Evolutionary conservation across 257 asterid genomes (phyloP), one percentile per base, ranked within the genome.

Genomic region (Nyctanthes arbortristis): DNA sequence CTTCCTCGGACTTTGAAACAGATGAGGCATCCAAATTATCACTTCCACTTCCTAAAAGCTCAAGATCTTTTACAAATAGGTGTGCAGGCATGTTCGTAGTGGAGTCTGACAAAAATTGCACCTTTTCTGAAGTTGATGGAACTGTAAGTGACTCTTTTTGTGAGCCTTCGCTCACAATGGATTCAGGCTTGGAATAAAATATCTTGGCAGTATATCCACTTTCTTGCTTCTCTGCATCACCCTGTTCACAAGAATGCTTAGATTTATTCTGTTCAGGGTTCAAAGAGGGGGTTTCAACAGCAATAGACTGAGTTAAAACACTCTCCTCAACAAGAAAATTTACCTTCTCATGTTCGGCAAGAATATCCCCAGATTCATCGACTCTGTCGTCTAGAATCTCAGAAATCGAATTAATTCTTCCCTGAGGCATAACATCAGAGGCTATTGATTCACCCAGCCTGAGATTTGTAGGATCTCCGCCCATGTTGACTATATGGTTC

Each of bases 161-260:
- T 55, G 63, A 52, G 43, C 49, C 40, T 65, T 27, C 57, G 72
- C 30, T 61, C 65, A 36, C 67, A 60, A 68, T 40, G n/a, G 71
- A 45, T 59, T 67, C 80, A 52, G 75, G 67, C 39, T 71, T 68
- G 16, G 75, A 54, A 45, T 64, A 70, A 34, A 70, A 39, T 37
- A 33, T 71, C 57, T 74, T 74, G 66, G 55, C 61, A 47, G 55
- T 32, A 60, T 52, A 52, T 30, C 61, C 55, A 32, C 57, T 40
- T 60, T 35, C 74, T 16, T 56, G 47, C 59, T 45, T 60, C 64
- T 68, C 65, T 18, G 56, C 33, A 61, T 45, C 40, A 43, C 61
- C 76, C 43, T 65, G 71, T 59, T 59, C 66, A 70, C 40, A 47
- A 0, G 25, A 61, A 69, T 70, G 69, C 39, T 25, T 61, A 35